Conservation (phyloP, 176 grass and related monocot genomes). For the Paspalum vaginatum region DNA sequence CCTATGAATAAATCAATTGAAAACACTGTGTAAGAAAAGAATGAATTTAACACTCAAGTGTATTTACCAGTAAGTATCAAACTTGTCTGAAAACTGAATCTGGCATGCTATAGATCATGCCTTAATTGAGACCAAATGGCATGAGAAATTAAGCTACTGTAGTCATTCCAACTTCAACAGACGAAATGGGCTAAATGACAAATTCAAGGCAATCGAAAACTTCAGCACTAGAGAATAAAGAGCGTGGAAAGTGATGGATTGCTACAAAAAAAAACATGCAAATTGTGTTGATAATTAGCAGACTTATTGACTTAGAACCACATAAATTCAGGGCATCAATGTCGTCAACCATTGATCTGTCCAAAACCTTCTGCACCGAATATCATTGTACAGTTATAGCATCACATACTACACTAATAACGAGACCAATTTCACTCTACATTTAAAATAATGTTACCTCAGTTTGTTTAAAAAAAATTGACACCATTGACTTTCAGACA, state of each 20-base stretch:
- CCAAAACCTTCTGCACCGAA: not conserved
- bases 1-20: constrained; percentile 48
- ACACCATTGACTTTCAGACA: too few relatives aligned
- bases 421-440: not conserved
- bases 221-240: not conserved
- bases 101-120: constrained; percentile 20
- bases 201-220: not conserved
- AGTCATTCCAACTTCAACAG: not conserved
- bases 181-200: not conserved
- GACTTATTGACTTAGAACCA: not conserved
- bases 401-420: not conserved
- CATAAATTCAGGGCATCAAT: not conserved
- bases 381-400: not conserved
- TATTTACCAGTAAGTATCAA: constrained; percentile 28
- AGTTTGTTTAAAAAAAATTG: too few relatives aligned
- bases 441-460: too few relatives aligned
- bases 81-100: constrained; percentile 18
- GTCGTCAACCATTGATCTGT: not conserved
- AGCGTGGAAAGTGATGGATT: not conserved
- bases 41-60: not conserved
- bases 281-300: not conserved
- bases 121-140: constrained; percentile 20
- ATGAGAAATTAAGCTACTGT: not conserved
- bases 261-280: not conserved
- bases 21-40: constrained; percentile 17